phyloP scores from a whole-genome alignment of 495 filamentous ascomycete genomes.

The Penicillium malachiteum region DNA sequence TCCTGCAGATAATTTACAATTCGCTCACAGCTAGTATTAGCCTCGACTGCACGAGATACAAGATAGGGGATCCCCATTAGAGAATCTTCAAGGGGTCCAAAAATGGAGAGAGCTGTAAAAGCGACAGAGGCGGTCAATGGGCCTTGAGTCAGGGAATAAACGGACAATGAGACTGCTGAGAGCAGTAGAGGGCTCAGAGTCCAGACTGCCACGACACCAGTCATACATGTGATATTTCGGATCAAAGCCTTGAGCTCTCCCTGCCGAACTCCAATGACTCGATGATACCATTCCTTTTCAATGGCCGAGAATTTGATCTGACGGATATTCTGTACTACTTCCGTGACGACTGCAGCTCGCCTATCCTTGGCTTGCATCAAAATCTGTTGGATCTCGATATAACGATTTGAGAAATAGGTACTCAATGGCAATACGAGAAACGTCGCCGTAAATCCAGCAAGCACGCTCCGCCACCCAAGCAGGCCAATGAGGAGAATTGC shows the following conservation, averaged over 20 bases:
- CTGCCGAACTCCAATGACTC: neutral
- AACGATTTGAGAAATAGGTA: neutral
- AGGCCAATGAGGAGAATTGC: neutral
- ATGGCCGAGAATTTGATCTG: constrained; percentile 1
- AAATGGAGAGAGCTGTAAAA: neutral
- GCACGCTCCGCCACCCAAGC: neutral
- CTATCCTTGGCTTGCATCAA: neutral
- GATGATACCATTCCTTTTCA: neutral
- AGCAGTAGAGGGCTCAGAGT: neutral
- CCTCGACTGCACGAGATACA: neutral
- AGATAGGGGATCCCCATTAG: neutral
- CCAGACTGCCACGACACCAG: neutral
- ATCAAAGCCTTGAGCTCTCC: neutral
- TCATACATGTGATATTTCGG: neutral
- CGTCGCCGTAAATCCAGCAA: neutral
- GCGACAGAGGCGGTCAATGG: neutral
- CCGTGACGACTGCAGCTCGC: neutral
- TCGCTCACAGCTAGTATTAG: neutral
- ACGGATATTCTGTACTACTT: neutral
- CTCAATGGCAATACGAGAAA: neutral
- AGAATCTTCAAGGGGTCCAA: neutral
- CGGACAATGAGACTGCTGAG: neutral
- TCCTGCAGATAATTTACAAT: neutral
- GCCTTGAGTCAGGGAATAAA: neutral
- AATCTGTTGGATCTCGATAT: neutral